phyloP scores from a whole-genome alignment of 2,329 filamentous ascomycete genomes.

The Fusarium graminum region DNA sequence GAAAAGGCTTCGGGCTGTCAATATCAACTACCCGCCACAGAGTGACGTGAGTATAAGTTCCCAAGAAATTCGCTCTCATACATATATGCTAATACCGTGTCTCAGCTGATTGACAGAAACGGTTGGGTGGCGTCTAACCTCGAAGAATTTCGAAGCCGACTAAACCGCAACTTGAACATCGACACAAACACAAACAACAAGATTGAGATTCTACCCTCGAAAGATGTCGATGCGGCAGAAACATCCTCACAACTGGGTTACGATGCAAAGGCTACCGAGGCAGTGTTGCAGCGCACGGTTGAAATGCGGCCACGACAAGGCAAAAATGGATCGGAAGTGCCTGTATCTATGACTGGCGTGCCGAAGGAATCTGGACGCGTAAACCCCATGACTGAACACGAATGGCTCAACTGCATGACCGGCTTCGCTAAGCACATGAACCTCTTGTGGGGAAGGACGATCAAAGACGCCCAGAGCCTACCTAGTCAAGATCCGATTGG shows the following conservation, averaged over 20 bases:
- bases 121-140: neutral
- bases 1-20: slow-evolving; percentile 1
- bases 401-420: neutral
- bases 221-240: too few species aligned
- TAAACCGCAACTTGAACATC: neutral
- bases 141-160: neutral
- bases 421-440: neutral
- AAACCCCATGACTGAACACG: neutral
- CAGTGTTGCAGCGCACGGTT: neutral
- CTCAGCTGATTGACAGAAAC: too few species aligned
- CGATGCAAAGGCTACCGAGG: too few species aligned
- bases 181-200: too few species aligned
- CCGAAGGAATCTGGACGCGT: neutral
- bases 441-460: neutral
- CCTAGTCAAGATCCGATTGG: neutral
- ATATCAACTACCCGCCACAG: neutral
- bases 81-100: too few species aligned
- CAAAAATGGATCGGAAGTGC: neutral
- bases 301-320: neutral
- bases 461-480: neutral
- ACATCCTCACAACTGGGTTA: too few species aligned
- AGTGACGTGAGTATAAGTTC: neutral
- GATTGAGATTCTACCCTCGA: too few species aligned
- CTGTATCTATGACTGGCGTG: neutral
- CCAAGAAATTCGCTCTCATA: too few species aligned